Conservation (phyloP, 495 filamentous ascomycete genomes). For the Friedmanniomyces simplex region DNA sequence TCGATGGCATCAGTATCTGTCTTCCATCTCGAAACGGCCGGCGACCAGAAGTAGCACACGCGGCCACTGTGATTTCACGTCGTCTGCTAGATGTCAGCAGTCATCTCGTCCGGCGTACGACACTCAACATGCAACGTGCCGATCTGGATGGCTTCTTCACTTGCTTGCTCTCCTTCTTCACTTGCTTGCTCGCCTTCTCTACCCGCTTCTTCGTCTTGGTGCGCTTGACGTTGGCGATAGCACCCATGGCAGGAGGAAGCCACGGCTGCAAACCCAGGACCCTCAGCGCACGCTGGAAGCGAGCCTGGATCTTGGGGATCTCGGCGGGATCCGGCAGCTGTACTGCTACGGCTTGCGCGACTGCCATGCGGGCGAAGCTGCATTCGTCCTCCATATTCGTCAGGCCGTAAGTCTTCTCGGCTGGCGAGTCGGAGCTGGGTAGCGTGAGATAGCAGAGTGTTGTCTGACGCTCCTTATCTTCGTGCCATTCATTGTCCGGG, state of each 20-base stretch:
- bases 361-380: neutral
- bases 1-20: no score
- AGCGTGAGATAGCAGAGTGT: constrained; percentile 6
- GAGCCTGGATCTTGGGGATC: neutral
- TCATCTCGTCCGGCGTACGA: neutral
- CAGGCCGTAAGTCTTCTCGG: neutral
- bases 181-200: no score
- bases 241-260: neutral
- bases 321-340: neutral
- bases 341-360: neutral
- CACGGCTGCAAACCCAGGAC: constrained; percentile 7
- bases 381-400: neutral
- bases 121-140: neutral
- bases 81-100: neutral
- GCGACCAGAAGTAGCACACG: neutral
- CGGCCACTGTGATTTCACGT: neutral
- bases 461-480: neutral
- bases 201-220: no score
- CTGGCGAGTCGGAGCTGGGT: no score
- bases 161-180: neutral
- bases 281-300: constrained; percentile 11
- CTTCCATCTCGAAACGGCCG: neutral
- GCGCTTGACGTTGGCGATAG: no score
- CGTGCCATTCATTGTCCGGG: neutral
- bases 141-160: neutral